A percentile compares a stretch with the other conserved stretches of the same genome.
phyloP scores from a whole-genome alignment of 1,139 yeast genomes.

The Zhuliangozyma parablackwelliae region DNA sequence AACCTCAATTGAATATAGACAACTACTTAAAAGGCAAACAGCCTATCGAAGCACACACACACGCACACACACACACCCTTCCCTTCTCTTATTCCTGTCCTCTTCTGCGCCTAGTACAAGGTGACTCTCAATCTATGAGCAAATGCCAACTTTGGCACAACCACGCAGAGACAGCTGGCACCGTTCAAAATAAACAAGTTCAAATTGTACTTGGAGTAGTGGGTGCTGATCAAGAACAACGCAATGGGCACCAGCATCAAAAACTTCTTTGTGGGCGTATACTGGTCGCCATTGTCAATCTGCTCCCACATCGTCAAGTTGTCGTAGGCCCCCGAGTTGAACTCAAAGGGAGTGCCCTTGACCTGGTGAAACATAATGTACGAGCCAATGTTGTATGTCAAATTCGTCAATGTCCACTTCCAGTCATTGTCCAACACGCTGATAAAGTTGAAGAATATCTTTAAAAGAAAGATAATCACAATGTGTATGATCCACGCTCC shows the following conservation, averaged over 20 bases:
- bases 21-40: no score
- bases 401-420: constrained; percentile 91
- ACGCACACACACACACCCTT: no score
- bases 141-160: constrained; percentile 84
- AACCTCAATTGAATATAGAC: no score
- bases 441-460: constrained; percentile 71
- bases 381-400: constrained; percentile 85
- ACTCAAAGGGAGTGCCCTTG: constrained; percentile 95
- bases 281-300: constrained; percentile 93
- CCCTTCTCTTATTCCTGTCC: neutral
- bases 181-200: constrained; percentile 76
- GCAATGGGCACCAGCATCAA: constrained; percentile 86
- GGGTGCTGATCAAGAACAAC: constrained; percentile 81
- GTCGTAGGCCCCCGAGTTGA: constrained; percentile 94
- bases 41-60: no score
- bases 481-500: constrained; percentile 95
- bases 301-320: constrained; percentile 99
- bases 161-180: constrained; percentile 72
- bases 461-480: constrained; percentile 70
- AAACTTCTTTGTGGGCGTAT: constrained; percentile 94
- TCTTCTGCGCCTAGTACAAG: constrained; percentile 20
- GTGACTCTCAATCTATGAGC: constrained; percentile 76
- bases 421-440: constrained; percentile 71
- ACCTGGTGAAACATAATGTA: constrained; percentile 95
- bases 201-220: constrained; percentile 82